Evolutionary conservation across 345 rosid species (phyloP), one percentile per base, ranked within the genome.

Genomic region (Citrus cavaleriei): DNA sequence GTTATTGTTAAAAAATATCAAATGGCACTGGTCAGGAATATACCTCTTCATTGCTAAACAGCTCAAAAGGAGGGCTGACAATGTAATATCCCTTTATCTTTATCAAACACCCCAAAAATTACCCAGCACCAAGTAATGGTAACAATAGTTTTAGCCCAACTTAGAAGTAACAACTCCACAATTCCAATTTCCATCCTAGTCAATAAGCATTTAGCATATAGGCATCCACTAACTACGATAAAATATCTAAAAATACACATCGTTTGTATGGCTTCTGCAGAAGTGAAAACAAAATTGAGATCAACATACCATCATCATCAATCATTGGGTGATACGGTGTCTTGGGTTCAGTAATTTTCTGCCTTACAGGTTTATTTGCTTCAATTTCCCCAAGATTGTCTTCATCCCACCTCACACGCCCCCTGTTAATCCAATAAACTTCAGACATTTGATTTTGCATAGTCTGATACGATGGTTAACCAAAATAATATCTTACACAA

Each of bases 271-370:
- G 58, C 40, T 74, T 71, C 61, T 38, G 34, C 19, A 6, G 49
- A 21, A 66, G 60, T 7, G 51, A 67, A 64, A 40, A 46, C 16
- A 58, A 14, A 42, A 40, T 21, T 65, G 35, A 80, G 27, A 84
- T 16, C 68, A 75, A 51, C 86, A 76, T 89, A 93, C 97, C 98
- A 82, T 93, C 93, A 76, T 94, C 96, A 85, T 94, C 92, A 72
- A 97, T 84, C 96, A 91, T 94, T 25, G 92, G 97, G 83, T 97
- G 98, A 83, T 92, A 94, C 0, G 98, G 98, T 8, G 98, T 97
- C 91, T 97, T 97, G 34, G 99, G 98, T 83, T 97, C 99, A 16
- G 97, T 97, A 73, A 97, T 97, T 87, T 94, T 97, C 92, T 93
- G 98, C 88, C 99, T 88, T 14, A 88, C 91, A 4, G 99, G 99